These are phyloP conservation scores for Amanita subjunquillea DNA, from an alignment of 768 basidiomycete species.

Conservation along the genomic window DNA sequence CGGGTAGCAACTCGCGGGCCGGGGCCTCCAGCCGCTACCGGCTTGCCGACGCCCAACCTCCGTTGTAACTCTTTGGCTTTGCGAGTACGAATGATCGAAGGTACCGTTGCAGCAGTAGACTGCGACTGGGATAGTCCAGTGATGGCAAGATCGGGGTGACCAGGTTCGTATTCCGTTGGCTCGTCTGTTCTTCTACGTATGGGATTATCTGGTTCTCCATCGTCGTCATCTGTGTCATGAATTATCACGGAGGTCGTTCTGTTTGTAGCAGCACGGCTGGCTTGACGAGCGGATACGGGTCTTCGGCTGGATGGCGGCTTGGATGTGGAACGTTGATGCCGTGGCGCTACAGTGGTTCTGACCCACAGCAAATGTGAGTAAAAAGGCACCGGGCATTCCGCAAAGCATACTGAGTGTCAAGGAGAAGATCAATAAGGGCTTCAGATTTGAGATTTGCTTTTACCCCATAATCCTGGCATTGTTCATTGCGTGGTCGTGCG, in stretches of 20 bases:
- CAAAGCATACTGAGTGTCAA: constrained; percentile 40
- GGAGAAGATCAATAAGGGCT: constrained; percentile 63
- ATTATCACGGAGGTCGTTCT: constrained; percentile 37
- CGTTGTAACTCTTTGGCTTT: constrained; percentile 68
- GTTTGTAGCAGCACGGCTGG: constrained; percentile 28
- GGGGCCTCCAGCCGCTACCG: constrained; percentile 50
- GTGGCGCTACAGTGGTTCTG: constrained; percentile 15
- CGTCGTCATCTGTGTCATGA: constrained; percentile 39
- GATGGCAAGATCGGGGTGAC: background rate
- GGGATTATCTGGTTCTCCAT: constrained; percentile 13
- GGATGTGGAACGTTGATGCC: constrained; percentile 10
- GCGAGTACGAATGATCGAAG: constrained; percentile 36
- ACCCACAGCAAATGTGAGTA: constrained; percentile 7
- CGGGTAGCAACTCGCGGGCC: constrained; percentile 61
- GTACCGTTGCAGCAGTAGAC: constrained; percentile 16
- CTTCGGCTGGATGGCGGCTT: constrained; percentile 16
- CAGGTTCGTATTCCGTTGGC: background rate
- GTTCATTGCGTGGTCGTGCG: background rate
- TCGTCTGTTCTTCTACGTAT: background rate
- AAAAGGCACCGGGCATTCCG: background rate
- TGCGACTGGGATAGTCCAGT: constrained; percentile 8
- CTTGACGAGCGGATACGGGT: constrained; percentile 20
- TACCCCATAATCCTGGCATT: constrained; percentile 60
- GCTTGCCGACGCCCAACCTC: constrained; percentile 63
- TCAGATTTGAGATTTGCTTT: constrained; percentile 79